A percentile compares a stretch with the other conserved stretches of the same genome.
phyloP scores from a whole-genome alignment of 345 rosid species.

The Arabis hirsuta region DNA sequence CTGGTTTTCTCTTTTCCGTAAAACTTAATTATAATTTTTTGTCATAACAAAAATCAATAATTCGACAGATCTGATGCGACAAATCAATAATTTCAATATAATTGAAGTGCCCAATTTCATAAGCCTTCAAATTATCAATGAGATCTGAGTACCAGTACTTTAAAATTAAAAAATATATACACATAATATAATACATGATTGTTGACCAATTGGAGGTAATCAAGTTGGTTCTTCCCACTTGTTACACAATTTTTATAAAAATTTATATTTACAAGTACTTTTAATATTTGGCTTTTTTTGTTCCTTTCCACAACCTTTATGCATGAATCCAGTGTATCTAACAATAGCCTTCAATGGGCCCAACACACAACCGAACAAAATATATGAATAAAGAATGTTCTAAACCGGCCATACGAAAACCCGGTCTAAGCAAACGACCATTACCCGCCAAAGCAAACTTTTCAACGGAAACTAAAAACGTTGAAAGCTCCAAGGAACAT shows the following conservation, averaged over 20 bases:
- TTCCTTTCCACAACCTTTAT: conserved; percentile 19
- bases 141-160: too few species aligned
- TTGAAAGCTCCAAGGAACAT: conserved; percentile 62
- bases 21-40: neutral
- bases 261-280: neutral
- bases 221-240: conserved; percentile 19
- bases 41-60: too few species aligned
- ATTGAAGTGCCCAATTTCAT: too few species aligned
- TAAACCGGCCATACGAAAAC: conserved; percentile 38
- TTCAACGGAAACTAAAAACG: conserved; percentile 47
- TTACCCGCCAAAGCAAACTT: conserved; percentile 24
- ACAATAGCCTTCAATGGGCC: conserved; percentile 8
- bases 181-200: neutral
- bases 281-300: conserved; percentile 2
- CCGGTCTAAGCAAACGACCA: conserved; percentile 14
- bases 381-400: conserved; percentile 38
- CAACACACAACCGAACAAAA: conserved; percentile 18
- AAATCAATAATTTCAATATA: too few species aligned
- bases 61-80: too few species aligned
- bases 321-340: conserved; percentile 18
- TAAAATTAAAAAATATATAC: too few species aligned
- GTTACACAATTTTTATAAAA: neutral
- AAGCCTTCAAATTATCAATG: too few species aligned
- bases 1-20: conserved; percentile 21
- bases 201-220: conserved; percentile 2